Evolutionary conservation across 257 asterid genomes (phyloP), one percentile per base, ranked within the genome.

Genomic region (Henckelia pumila): DNA sequence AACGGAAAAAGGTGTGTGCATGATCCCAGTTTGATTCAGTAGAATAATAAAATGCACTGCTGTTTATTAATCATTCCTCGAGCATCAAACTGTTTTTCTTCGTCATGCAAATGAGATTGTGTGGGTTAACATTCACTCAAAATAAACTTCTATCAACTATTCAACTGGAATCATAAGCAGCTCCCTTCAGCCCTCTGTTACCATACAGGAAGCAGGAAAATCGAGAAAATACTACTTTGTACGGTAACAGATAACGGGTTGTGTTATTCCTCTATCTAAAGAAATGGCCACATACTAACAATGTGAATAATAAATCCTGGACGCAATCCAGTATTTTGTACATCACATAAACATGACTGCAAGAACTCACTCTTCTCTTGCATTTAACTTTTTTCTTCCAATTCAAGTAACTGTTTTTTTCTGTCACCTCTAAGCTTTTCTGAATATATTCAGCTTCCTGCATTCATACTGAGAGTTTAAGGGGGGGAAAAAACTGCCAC

Each of bases 361-460:
- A 68, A 49, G 61, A 3, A 71, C 92, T 82, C 76, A 90, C 99
- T 67, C 78, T 83, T 91, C 97, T 78, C 86, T 90, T 24, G 77
- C 56, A 63, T 80, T 85, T 29, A 94, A 80, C 76, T 84, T 84
- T n/a, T n/a, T 61, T 87, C 93, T 79, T 91, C 95, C 68, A 83
- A 66, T 74, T 94, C 97, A 63, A 68, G 76, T 71, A 94, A 77
- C 58, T 82, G 81, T 70, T 70, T 87, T n/a, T n/a, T 84, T 91
- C 96, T 81, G 84, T 91, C 75, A 73, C 75, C 79, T 80, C 97
- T 72, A 91, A 74, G 75, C 71, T 79, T 80, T 78, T 81, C 70
- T 73, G 78, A 64, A 67, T 56, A 26, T 70, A 77, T 65, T 81
- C 96, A 77, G 84, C 81, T 88, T 87, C 96, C 99, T 94, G 95